phyloP scores from a whole-genome alignment of 768 basidiomycete species.

The Lactifluus piperatus region DNA sequence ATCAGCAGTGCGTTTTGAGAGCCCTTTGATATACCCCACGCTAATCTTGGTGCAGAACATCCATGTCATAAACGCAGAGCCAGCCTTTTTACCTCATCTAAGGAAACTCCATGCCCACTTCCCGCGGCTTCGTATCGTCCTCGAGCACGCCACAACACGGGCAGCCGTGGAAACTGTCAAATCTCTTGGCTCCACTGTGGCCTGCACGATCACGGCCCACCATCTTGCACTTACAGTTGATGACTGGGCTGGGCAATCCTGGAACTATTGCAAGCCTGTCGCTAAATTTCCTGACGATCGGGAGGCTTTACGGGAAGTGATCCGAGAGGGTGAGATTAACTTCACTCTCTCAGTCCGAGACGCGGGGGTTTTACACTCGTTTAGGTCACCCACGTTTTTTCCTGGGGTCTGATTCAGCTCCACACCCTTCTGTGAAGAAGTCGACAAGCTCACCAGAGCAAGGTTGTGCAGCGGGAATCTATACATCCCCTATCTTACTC shows the following conservation, averaged over 20 bases:
- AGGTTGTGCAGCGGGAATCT: conserved; percentile 90
- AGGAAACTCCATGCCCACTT: conserved; percentile 72
- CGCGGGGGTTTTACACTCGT: neutral
- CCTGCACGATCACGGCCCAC: conserved; percentile 95
- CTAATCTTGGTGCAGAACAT: conserved; percentile 48
- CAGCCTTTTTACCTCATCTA: conserved; percentile 82
- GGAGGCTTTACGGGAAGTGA: conserved; percentile 66
- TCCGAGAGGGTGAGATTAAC: conserved; percentile 52
- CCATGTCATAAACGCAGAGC: conserved; percentile 90
- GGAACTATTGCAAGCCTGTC: conserved; percentile 96
- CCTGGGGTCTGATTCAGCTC: conserved; percentile 94
- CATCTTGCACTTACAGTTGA: conserved; percentile 92
- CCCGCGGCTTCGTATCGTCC: conserved; percentile 86
- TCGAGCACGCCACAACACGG: conserved; percentile 93
- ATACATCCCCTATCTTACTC: conserved; percentile 87
- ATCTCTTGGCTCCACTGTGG: conserved; percentile 70
- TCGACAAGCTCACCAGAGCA: conserved; percentile 59
- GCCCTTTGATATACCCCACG: neutral
- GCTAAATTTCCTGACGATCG: conserved; percentile 95
- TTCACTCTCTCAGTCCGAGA: neutral
- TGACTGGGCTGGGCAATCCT: conserved; percentile 92
- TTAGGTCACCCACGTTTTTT: conserved; percentile 91
- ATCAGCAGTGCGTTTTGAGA: conserved; percentile 35
- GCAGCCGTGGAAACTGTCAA: conserved; percentile 86
- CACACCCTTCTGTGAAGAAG: conserved; percentile 68